These are phyloP conservation scores for Parietaria judaica DNA, from an alignment of 306 rosid genomes.

Conservation along the genomic window DNA sequence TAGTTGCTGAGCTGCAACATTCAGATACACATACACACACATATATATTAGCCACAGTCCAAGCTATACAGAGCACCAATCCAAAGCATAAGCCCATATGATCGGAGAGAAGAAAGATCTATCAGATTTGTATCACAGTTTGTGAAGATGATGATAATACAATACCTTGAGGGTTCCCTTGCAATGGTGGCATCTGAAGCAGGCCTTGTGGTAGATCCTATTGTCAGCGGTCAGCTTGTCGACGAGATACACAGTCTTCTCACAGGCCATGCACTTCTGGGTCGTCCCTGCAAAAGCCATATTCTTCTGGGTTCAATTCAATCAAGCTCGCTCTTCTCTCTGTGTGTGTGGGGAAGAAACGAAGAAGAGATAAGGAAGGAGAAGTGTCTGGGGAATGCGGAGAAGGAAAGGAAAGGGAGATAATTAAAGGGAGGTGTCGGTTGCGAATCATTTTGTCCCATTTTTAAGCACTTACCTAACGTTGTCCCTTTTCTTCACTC, in stretches of 20 bases:
- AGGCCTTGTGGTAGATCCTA: conserved; percentile 88
- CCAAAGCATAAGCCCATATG: no score
- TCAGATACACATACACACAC: conserved; percentile 18
- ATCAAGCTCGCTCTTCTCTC: background rate
- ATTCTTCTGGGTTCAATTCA: background rate
- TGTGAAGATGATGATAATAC: no score
- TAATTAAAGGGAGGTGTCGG: conserved; percentile 37
- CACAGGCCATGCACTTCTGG: conserved; percentile 99
- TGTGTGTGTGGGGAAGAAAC: background rate
- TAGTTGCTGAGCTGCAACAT: conserved; percentile 89
- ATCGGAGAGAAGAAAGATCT: no score
- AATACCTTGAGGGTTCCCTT: conserved; percentile 95
- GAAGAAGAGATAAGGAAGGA: conserved; percentile 25
- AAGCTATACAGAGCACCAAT: background rate
- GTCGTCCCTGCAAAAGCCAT: conserved; percentile 99
- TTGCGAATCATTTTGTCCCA: conserved; percentile 54
- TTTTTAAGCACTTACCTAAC: conserved; percentile 48
- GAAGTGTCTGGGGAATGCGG: conserved; percentile 34
- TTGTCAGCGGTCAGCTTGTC: conserved; percentile 93
- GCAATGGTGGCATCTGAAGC: conserved; percentile 98
- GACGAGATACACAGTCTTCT: conserved; percentile 88
- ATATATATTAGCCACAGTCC: no score
- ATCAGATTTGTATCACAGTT: no score
- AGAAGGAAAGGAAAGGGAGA: conserved; percentile 37
- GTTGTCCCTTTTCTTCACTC: conserved; percentile 19